phyloP scores from a whole-genome alignment of 805 yeast genomes.

The Isabelozyma heimii region DNA sequence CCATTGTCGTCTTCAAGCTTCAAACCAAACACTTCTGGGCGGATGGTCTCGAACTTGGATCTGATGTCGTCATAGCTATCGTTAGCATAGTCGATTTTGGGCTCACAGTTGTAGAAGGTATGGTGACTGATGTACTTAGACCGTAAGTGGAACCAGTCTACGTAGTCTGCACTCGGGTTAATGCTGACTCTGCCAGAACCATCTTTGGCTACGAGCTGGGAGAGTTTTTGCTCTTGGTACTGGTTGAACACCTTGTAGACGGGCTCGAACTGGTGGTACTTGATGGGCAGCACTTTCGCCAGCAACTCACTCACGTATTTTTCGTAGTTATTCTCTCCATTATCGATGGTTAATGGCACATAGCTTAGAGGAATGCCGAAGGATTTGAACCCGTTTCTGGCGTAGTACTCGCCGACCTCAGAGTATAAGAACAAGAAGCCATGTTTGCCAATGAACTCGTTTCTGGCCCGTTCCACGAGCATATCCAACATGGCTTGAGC shows the following conservation, averaged over 20 bases:
- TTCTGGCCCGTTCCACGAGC: conserved; percentile 23
- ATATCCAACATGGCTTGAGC: conserved; percentile 40
- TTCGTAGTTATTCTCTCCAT: background rate
- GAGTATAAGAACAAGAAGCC: conserved; percentile 40
- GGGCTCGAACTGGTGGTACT: conserved; percentile 28
- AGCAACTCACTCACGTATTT: background rate
- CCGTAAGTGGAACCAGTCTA: conserved; percentile 45
- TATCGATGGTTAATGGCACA: conserved; percentile 11
- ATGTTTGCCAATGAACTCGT: conserved; percentile 20
- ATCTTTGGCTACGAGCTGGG: conserved; percentile 19
- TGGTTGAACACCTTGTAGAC: conserved; percentile 17
- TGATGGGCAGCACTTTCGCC: conserved; percentile 12
- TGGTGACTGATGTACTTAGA: conserved; percentile 28
- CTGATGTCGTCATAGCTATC: conserved; percentile 18
- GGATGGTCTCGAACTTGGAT: conserved; percentile 16
- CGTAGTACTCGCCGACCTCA: conserved; percentile 43
- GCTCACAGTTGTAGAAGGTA: conserved; percentile 12
- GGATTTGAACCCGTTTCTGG: conserved; percentile 36
- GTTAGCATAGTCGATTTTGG: conserved; percentile 13
- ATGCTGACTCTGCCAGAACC: conserved; percentile 29
- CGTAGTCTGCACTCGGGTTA: conserved; percentile 20
- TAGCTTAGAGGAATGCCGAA: conserved; percentile 31
- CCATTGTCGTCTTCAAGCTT: conserved; percentile 11
- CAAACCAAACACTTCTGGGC: conserved; percentile 34
- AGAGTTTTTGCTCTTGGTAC: conserved; percentile 9